A percentile compares a stretch with the other conserved stretches of the same genome.
phyloP scores from a whole-genome alignment of 345 rosid species.

The Cardiospermum halicacabum region DNA sequence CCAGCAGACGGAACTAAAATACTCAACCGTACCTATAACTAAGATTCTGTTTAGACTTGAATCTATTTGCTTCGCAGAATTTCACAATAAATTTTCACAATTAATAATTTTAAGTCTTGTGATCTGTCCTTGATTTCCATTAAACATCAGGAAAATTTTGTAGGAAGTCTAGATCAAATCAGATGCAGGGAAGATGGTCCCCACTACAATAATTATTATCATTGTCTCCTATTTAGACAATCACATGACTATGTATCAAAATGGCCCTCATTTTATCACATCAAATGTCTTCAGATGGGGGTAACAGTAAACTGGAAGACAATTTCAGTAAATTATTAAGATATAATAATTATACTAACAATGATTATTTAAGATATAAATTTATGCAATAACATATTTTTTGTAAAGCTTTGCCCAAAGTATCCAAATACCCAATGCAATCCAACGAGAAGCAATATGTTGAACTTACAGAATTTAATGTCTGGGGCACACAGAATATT shows the following conservation, averaged over 20 bases:
- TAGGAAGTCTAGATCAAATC: neutral
- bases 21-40: neutral
- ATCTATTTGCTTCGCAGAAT: neutral
- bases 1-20: neutral
- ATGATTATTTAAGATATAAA: neutral
- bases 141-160: neutral
- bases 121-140: neutral
- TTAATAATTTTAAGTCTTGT: neutral
- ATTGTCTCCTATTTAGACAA: neutral
- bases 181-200: no score
- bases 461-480: slow-evolving; percentile 62
- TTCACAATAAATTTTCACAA: neutral
- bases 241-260: neutral
- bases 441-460: slow-evolving; percentile 5
- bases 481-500: slow-evolving; percentile 83
- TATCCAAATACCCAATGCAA: neutral
- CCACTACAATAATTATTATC: neutral
- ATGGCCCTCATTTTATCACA: neutral
- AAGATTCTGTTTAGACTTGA: neutral
- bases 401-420: neutral
- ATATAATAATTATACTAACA: no score
- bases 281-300: neutral
- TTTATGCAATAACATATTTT: neutral
- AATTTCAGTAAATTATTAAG: neutral
- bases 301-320: neutral